Evolutionary conservation across 768 basidiomycete genomes (phyloP).

Genomic region (Dendrothele bispora): DNA sequence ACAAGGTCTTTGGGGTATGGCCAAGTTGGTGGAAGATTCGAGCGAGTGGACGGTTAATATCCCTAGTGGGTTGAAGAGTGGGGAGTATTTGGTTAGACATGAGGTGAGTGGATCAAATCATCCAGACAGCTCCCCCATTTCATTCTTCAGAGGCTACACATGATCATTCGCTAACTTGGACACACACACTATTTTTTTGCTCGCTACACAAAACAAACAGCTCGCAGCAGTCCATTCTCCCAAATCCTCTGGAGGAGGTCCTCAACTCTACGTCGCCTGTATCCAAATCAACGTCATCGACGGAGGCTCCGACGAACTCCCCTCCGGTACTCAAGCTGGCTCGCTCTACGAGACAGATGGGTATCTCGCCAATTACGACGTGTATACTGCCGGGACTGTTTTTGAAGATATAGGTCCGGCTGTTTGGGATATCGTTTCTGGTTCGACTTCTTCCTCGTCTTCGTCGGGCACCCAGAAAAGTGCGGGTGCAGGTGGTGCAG

Average conservation of each 20-base stretch:
- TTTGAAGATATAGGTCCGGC: slow-evolving; percentile 5
- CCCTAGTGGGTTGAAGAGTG: slow-evolving; percentile 17
- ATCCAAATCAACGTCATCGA: slow-evolving; percentile 8
- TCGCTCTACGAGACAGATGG: slow-evolving; percentile 9
- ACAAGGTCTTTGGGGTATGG: slow-evolving; percentile 26
- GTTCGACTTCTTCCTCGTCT: neutral
- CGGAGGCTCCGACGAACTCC: slow-evolving; percentile 3
- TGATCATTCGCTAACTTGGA: too few relatives aligned
- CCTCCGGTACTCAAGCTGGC: slow-evolving; percentile 5
- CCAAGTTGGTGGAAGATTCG: slow-evolving; percentile 16
- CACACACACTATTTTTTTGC: too few relatives aligned
- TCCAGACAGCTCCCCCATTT: too few relatives aligned
- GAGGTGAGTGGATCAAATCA: slow-evolving; percentile 12
- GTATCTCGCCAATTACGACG: slow-evolving; percentile 8
- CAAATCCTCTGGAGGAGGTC: slow-evolving; percentile 16
- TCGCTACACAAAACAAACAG: too few relatives aligned
- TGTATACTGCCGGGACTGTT: slow-evolving; percentile 1
- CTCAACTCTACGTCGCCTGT: slow-evolving; percentile 19
- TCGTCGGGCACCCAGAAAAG: too few relatives aligned
- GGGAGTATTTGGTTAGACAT: slow-evolving; percentile 23
- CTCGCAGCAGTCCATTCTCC: slow-evolving; percentile 20
- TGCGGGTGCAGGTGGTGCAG: too few relatives aligned
- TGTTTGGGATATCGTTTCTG: slow-evolving; percentile 1
- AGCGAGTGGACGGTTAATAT: slow-evolving; percentile 20
- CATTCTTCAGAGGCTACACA: too few relatives aligned